phyloP scores from a whole-genome alignment of 2,329 filamentous ascomycete species.

The Aspergillus fumigatus region DNA sequence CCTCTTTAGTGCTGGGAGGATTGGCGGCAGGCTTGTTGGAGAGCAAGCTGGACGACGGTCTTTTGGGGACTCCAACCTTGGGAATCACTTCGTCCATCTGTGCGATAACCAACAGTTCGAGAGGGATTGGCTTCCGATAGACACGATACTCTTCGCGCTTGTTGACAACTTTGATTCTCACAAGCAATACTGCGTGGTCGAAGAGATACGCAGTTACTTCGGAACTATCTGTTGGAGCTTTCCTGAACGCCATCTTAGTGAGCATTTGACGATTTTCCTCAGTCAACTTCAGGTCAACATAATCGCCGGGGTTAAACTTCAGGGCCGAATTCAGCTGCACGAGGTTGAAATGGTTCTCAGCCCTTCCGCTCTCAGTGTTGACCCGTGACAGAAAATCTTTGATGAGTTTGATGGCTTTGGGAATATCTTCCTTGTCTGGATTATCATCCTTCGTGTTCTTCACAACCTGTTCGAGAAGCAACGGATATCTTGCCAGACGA shows the following conservation, averaged over 20 bases:
- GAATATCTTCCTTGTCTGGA: constrained; percentile 86
- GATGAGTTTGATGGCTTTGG: constrained; percentile 81
- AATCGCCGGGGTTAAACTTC: constrained; percentile 83
- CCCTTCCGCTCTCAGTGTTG: constrained; percentile 92
- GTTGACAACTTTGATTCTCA: constrained; percentile 84
- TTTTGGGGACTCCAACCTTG: constrained; percentile 71
- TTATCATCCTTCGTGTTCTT: constrained; percentile 89
- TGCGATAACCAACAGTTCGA: constrained; percentile 86
- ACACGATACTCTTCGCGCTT: constrained; percentile 94
- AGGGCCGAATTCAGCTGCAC: constrained; percentile 87
- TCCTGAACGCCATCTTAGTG: constrained; percentile 92
- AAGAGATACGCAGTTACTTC: constrained; percentile 96
- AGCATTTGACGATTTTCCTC: constrained; percentile 90
- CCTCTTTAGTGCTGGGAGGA: constrained; percentile 59
- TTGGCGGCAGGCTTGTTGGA: constrained; percentile 51
- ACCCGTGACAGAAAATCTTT: constrained; percentile 81
- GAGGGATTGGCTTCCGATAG: constrained; percentile 88
- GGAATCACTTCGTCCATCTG: constrained; percentile 98
- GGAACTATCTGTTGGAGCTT: constrained; percentile 77
- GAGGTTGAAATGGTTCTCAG: constrained; percentile 95
- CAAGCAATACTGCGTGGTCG: constrained; percentile 89
- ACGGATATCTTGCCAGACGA: constrained; percentile 84
- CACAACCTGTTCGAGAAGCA: constrained; percentile 83
- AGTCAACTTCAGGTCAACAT: constrained; percentile 88
- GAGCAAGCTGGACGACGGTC: constrained; percentile 81